Evolutionary conservation across 192 early-diverging fungal genomes (phyloP), one percentile per base, ranked within the genome.

Genomic region (Coemansia sp.): DNA sequence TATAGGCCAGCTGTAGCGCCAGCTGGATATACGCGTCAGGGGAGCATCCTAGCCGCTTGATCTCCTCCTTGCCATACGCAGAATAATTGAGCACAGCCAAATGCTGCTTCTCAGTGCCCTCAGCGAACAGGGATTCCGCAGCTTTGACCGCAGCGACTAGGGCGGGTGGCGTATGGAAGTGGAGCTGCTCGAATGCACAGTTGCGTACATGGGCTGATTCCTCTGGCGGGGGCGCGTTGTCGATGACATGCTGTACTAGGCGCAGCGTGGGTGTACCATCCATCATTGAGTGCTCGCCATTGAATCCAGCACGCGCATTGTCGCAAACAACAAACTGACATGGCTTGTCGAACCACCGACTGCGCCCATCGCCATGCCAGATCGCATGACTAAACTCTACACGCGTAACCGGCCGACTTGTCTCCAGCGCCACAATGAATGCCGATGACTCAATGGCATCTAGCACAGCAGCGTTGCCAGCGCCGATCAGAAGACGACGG

Each of bases 321-420:
- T 95, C 95, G 73, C 89, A 92, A 53, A 97, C 90, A 73, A 97
- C 89, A 69, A 99, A 97, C 82, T 99, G 95, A 53, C 93, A 83
- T 9, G 93, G 84, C 86, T 99, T 97, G 85, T 99, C 97, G 76
- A 92, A 96, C 89, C 91, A 99, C 64, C 97, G 92, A 82, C 93
- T 99, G 56, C 88, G 89, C 24, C 95, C 97, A 65, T 94, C 88
- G 39, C 95, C 93, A 69, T 94, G 93, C 97, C 95, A 99, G 71
- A 91, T 90, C 31, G 89, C 90, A 60, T 89, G 89, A 39, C 89
- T 91, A 35, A 93, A 76, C 82, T 97, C 93, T 40, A 95, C 93
- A 33, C 90, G 89, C n/a, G 95, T 96, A 38, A 90, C 87, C 24
- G 97, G 97, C 37, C 65, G 75, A 3, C 84, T 86, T 71, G 92